Evolutionary conservation across 257 asterid species (phyloP), one percentile per base, ranked within the genome.

Genomic region (Fraxinus quadrangulata): DNA sequence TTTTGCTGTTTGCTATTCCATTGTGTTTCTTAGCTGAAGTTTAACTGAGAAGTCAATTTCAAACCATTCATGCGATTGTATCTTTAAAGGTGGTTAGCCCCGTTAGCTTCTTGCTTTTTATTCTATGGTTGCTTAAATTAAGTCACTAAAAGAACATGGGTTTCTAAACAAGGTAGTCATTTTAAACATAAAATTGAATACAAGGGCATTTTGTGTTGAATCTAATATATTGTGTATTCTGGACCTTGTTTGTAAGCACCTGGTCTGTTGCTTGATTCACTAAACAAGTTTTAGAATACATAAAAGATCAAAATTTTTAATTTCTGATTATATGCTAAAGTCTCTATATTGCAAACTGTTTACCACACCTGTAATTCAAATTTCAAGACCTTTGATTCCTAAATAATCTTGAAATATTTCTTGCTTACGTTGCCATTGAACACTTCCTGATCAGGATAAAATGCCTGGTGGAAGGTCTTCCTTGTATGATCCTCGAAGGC

Each of bases 401-500:
- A 47, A 40, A 33, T 36, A 75, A 37, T n/a, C 30, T 59, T 59
- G 11, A 21, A 59, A 13, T 21, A 59, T 21, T 63, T 24, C 69
- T 26, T 63, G 19, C 69, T 63, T 34, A 63, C 6, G 21, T 23
- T 63, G 21, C 33, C 34, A 24, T 63, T 63, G 0, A 24, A 1
- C 34, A 63, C 81, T 33, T 70, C 80, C 76, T 78, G 78, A 68
- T 34, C 81, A 37, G 69, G 90, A 77, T 47, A 81, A 54, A 70
- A 51, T 80, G 63, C 74, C 85, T 40, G 84, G 84, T 81, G 87
- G 51, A 72, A 74, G 79, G 66, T 76, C 88, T 65, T 79, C 87
- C 39, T 67, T 82, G 74, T 81, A 73, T 70, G 69, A 86, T 21
- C 83, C 59, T 81, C 76, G 74, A 65, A 81, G 83, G 73, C 84